Evolutionary conservation across 495 filamentous ascomycete genomes (phyloP), one percentile per base, ranked within the genome.

Genomic region (Podospora bellae-mahoneyi): DNA sequence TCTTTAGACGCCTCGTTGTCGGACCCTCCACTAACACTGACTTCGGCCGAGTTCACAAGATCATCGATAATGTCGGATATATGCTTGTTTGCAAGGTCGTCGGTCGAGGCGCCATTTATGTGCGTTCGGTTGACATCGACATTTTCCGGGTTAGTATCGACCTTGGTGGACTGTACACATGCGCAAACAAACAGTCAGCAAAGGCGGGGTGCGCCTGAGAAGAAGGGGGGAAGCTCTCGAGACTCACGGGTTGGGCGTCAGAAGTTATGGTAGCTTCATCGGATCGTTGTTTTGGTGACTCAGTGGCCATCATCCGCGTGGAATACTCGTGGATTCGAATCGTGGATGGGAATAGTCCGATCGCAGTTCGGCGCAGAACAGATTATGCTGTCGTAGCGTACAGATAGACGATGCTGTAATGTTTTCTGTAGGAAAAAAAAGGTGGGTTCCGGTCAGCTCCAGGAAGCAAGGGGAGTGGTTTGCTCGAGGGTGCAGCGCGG

Each of bases 1-100:
- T 86, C 83, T 70, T 84, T 86, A 59, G 84, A 79, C 59, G 84
- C 79, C 68, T 92, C 90, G 64, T 84, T 91, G 79, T 92, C 90
- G 62, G 90, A 92, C 72, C 87, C 87, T 75, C 84, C 87, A 75
- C 86, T 88, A 69, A 85, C 77, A 72, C 84, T 86, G 66, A 82
- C 84, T 70, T 85, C 85, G 65, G 84, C 79, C 32, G 85, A 87
- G 72, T 80, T 80, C 44, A 83, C 77, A 64, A 79, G 67, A 75
- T 84, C 78, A 67, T 86, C 84, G 48, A 82, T 74, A 64, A 80
- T 77, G 19, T 85, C 84, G 72, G 80, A 72, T 68, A 85, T 81
- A 68, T 81, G 81, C 73, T 82, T 84, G 69, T 82, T 78, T 72
- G 82, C 83, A 64, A 78, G 66, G 55, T 83, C 83, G 73, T 83